Conservation (phyloP, 179 eudicot genomes). For the Spinacia oleracea region DNA sequence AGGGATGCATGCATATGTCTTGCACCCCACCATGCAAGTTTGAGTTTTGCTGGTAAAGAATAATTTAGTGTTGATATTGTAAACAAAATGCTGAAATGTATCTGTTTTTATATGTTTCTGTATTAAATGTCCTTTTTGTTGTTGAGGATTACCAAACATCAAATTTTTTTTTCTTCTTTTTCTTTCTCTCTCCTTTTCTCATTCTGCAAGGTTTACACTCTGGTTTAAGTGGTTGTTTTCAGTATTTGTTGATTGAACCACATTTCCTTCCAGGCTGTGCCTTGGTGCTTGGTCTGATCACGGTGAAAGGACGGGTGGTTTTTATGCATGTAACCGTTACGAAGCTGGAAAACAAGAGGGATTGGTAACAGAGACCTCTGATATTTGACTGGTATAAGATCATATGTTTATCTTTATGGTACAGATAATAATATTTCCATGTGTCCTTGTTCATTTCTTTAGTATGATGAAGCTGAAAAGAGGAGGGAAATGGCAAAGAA, state of each 20-base stretch:
- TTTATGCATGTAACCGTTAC: conserved; percentile 78
- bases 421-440: neutral
- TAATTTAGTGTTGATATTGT: conserved; percentile 12
- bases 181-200: neutral
- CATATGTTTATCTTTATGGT: neutral
- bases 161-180: neutral
- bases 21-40: conserved; percentile 70
- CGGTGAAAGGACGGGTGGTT: conserved; percentile 85
- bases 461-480: conserved; percentile 64
- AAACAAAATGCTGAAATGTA: neutral
- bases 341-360: conserved; percentile 76
- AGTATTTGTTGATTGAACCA: neutral
- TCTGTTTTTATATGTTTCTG: conserved; percentile 4
- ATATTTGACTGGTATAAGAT: neutral
- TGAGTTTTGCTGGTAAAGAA: conserved; percentile 64
- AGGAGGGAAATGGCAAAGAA: conserved; percentile 82
- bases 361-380: conserved; percentile 38
- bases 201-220: neutral
- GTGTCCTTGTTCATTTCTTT: conserved; percentile 16
- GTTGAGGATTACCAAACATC: neutral
- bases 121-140: neutral
- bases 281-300: conserved; percentile 79
- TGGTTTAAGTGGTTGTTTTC: neutral
- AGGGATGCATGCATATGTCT: conserved; percentile 79
- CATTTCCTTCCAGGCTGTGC: conserved; percentile 56